Evolutionary conservation across 805 yeast genomes (phyloP).

Genomic region (Debaryomyces hansenii): DNA sequence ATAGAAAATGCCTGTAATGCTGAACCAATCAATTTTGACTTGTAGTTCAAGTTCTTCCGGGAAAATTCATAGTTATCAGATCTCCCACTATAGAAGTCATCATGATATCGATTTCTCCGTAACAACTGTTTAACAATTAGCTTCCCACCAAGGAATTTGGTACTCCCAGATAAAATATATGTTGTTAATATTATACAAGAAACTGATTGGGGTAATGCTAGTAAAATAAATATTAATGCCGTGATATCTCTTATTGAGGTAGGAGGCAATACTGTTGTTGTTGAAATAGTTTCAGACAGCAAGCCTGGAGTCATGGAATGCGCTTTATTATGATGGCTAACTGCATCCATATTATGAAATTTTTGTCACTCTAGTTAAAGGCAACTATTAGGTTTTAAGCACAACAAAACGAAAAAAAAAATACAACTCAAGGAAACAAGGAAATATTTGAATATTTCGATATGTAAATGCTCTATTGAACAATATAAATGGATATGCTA

Average conservation of each 20-base stretch:
- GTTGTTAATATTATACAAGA: conserved; percentile 21
- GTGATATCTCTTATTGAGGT: conserved; percentile 31
- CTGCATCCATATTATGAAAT: conserved; percentile 1
- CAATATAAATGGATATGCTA: background rate
- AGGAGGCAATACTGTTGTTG: conserved; percentile 17
- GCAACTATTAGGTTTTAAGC: background rate
- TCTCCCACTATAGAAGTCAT: conserved; percentile 1
- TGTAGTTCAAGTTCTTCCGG: background rate
- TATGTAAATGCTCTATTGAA: background rate
- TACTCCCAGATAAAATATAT: conserved; percentile 13
- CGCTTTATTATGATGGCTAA: background rate
- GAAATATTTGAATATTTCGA: background rate
- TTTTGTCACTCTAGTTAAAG: background rate
- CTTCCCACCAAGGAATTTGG: conserved; percentile 28
- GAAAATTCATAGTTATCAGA: background rate
- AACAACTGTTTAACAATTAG: conserved; percentile 14
- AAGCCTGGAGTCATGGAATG: background rate
- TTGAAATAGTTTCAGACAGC: background rate
- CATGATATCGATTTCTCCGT: conserved; percentile 4
- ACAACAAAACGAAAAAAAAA: background rate
- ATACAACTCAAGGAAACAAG: background rate
- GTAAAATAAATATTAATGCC: conserved; percentile 29
- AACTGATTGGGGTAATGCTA: conserved; percentile 25
- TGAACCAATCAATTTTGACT: conserved; percentile 12
- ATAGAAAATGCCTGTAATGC: conserved; percentile 21